Percentiles rank a stretch among this genome's conserved stretches.
Evolutionary conservation across 2,329 filamentous ascomycete species (phyloP).

Genomic region (Pseudogymnoascus destructans): DNA sequence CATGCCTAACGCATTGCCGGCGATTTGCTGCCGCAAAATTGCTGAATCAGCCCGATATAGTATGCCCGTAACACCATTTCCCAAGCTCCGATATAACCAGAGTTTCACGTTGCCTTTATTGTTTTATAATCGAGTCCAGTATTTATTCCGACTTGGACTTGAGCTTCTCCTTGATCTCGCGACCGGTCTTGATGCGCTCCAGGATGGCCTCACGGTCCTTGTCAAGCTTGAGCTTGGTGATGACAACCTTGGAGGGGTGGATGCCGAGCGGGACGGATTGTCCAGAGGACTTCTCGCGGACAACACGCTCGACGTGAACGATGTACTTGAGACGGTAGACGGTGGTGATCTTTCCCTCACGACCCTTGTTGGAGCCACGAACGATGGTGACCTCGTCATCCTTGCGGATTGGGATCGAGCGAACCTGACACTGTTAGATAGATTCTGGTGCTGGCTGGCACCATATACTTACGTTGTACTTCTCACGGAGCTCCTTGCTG

Average conservation of each 20-base stretch:
- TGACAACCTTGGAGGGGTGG: slow-evolving; percentile 91
- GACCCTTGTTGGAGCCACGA: slow-evolving; percentile 90
- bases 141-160: slow-evolving; percentile 19
- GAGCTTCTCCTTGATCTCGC: slow-evolving; percentile 58
- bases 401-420: slow-evolving; percentile 93
- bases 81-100: slow-evolving; percentile 11
- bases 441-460: background rate
- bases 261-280: slow-evolving; percentile 91
- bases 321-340: slow-evolving; percentile 98
- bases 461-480: slow-evolving; percentile 74
- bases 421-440: slow-evolving; percentile 47
- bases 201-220: slow-evolving; percentile 86
- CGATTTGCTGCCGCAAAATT: slow-evolving; percentile 9
- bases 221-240: slow-evolving; percentile 98
- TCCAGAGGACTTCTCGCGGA: slow-evolving; percentile 94
- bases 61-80: slow-evolving; percentile 10
- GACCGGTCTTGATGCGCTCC: slow-evolving; percentile 69
- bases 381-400: slow-evolving; percentile 90
- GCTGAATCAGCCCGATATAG: slow-evolving; percentile 9
- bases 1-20: slow-evolving; percentile 20
- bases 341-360: slow-evolving; percentile 94
- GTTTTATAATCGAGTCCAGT: slow-evolving; percentile 9
- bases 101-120: slow-evolving; percentile 10
- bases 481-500: slow-evolving; percentile 93
- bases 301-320: slow-evolving; percentile 93